phyloP scores from a whole-genome alignment of 2,329 filamentous ascomycete species.

The Phoma sp. region DNA sequence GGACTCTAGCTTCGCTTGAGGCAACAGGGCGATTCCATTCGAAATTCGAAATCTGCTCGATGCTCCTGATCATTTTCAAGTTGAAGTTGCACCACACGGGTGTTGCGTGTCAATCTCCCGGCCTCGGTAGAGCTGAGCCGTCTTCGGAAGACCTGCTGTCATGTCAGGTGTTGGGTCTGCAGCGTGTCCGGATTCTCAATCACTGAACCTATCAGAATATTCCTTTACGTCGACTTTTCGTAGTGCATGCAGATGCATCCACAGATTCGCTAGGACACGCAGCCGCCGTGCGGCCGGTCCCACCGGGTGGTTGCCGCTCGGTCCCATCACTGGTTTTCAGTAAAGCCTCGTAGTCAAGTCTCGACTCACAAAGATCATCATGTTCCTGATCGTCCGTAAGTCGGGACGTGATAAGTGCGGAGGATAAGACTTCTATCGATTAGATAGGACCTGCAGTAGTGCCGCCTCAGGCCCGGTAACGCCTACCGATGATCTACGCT shows the following conservation, averaged over 20 bases:
- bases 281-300: not conserved
- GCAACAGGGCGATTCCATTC: conserved; percentile 13
- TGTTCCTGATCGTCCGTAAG: not conserved
- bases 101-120: conserved; percentile 12
- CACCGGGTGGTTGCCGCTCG: not conserved
- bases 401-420: conserved; percentile 10
- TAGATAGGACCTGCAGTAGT: conserved; percentile 29
- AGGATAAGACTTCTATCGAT: conserved; percentile 32
- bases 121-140: conserved; percentile 11
- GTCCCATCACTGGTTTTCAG: not conserved
- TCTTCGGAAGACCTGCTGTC: conserved; percentile 5
- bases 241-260: not conserved
- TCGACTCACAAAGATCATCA: not conserved
- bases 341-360: not conserved
- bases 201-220: not conserved
- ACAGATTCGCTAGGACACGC: not conserved
- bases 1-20: conserved; percentile 23
- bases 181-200: not conserved
- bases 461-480: conserved; percentile 9
- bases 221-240: conserved; percentile 1
- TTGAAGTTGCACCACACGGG: conserved; percentile 10
- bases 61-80: conserved; percentile 16
- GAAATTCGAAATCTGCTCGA: conserved; percentile 10
- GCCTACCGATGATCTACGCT: conserved; percentile 12
- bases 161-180: not conserved